Evolutionary conservation across 306 rosid genomes (phyloP).

Genomic region (Castanea crenata): DNA sequence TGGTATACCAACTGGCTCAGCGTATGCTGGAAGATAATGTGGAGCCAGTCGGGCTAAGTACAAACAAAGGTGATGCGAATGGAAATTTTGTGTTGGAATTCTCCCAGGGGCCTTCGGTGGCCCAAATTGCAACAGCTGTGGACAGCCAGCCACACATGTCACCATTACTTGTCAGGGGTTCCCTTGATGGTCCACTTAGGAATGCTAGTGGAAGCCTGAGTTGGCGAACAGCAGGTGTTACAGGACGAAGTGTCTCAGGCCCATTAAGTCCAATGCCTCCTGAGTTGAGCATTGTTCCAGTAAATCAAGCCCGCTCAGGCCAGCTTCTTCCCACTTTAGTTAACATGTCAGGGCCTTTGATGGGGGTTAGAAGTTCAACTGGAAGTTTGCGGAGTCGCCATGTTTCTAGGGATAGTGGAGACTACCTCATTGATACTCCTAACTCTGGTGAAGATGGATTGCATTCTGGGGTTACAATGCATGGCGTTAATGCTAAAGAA

Average conservation of each 20-base stretch:
- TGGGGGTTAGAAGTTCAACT: conserved; percentile 97
- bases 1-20: conserved; percentile 94
- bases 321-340: conserved; percentile 93
- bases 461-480: conserved; percentile 56
- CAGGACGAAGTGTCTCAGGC: conserved; percentile 96
- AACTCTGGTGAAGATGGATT: conserved; percentile 96
- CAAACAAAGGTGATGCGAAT: conserved; percentile 68
- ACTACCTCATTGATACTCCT: conserved; percentile 96
- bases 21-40: conserved; percentile 92
- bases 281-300: conserved; percentile 85
- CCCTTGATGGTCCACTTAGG: conserved; percentile 96
- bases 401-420: conserved; percentile 98
- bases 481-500: conserved; percentile 89
- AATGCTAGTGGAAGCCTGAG: conserved; percentile 97
- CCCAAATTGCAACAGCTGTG: conserved; percentile 81
- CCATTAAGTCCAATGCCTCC: conserved; percentile 98
- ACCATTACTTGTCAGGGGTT: conserved; percentile 97
- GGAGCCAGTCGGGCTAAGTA: conserved; percentile 60
- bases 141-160: conserved; percentile 99
- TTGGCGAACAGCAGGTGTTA: conserved; percentile 96
- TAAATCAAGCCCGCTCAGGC: conserved; percentile 84
- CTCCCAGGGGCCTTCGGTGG: conserved; percentile 92
- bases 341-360: conserved; percentile 97
- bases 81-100: conserved; percentile 89
- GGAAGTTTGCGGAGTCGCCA: conserved; percentile 97